phyloP scores from a whole-genome alignment of 768 basidiomycete genomes.

The Amanita polypyramis region DNA sequence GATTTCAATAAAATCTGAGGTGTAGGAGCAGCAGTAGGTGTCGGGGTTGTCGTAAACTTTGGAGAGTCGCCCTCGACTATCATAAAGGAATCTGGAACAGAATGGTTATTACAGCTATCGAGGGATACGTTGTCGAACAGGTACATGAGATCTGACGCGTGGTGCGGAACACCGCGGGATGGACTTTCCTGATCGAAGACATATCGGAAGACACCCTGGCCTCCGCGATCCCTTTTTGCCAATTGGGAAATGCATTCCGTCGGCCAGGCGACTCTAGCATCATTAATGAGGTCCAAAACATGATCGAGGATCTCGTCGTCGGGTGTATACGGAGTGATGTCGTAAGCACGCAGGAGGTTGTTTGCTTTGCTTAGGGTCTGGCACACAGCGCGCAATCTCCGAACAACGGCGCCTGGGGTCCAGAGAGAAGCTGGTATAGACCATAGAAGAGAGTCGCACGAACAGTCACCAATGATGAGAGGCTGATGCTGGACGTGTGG shows the following conservation, averaged over 20 bases:
- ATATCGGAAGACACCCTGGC: slow-evolving; percentile 65
- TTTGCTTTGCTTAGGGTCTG: slow-evolving; percentile 57
- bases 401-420: slow-evolving; percentile 49
- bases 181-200: slow-evolving; percentile 79
- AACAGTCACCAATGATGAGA: slow-evolving; percentile 67
- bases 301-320: slow-evolving; percentile 59
- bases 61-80: slow-evolving; percentile 21
- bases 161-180: slow-evolving; percentile 51
- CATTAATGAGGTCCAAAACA: slow-evolving; percentile 66
- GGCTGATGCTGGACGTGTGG: slow-evolving; percentile 35
- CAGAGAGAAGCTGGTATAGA: slow-evolving; percentile 48
- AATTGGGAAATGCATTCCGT: slow-evolving; percentile 52
- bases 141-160: slow-evolving; percentile 65
- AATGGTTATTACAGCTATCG: slow-evolving; percentile 19
- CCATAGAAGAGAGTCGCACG: slow-evolving; percentile 57
- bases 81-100: slow-evolving; percentile 9
- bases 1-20: background rate
- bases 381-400: slow-evolving; percentile 64
- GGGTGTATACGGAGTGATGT: slow-evolving; percentile 50
- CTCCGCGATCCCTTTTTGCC: slow-evolving; percentile 38
- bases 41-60: slow-evolving; percentile 19
- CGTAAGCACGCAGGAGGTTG: slow-evolving; percentile 57
- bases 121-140: slow-evolving; percentile 69
- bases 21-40: slow-evolving; percentile 1
- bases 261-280: slow-evolving; percentile 69